Evolutionary conservation across 2,329 filamentous ascomycete species (phyloP).

Genomic region (Paracoccidioides lutzii): DNA sequence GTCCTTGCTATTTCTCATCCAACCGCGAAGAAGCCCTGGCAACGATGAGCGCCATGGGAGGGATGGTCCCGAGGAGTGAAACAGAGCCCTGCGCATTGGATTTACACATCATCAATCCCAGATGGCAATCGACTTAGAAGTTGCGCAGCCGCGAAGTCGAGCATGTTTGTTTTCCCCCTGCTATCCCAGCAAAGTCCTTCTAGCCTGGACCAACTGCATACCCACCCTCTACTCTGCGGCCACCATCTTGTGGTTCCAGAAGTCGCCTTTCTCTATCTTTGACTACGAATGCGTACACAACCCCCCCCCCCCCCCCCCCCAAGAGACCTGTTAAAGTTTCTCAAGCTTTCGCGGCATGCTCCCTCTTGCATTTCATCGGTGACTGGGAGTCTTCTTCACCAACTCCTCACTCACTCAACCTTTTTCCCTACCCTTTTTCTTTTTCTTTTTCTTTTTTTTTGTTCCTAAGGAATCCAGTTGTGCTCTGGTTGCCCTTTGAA

Average conservation of each 20-base stretch:
- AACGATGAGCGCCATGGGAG: not conserved
- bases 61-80: slow-evolving; percentile 3
- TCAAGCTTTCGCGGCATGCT: not conserved
- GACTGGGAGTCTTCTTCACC: not conserved
- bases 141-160: not conserved
- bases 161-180: slow-evolving; percentile 1
- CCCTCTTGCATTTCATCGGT: not conserved
- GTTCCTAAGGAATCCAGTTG: not conserved
- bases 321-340: not conserved
- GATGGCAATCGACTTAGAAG: slow-evolving; percentile 1
- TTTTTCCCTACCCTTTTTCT: not conserved
- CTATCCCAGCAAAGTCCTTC: not conserved
- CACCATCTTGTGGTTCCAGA: not conserved
- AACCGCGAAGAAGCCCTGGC: not conserved
- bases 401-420: not conserved
- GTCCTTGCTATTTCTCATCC: not conserved
- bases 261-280: not conserved
- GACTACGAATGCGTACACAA: not conserved
- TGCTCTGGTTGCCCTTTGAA: not conserved
- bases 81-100: slow-evolving; percentile 3
- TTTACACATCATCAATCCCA: not conserved
- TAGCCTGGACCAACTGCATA: not conserved
- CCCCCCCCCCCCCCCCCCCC: too few species aligned
- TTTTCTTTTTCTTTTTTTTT: slow-evolving; percentile 1
- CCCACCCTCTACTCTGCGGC: not conserved